A percentile compares a stretch with the other conserved stretches of the same genome.
These are phyloP conservation scores for Apiospora saccharicola DNA, from an alignment of 2,329 filamentous ascomycete species.

Conservation along the genomic window DNA sequence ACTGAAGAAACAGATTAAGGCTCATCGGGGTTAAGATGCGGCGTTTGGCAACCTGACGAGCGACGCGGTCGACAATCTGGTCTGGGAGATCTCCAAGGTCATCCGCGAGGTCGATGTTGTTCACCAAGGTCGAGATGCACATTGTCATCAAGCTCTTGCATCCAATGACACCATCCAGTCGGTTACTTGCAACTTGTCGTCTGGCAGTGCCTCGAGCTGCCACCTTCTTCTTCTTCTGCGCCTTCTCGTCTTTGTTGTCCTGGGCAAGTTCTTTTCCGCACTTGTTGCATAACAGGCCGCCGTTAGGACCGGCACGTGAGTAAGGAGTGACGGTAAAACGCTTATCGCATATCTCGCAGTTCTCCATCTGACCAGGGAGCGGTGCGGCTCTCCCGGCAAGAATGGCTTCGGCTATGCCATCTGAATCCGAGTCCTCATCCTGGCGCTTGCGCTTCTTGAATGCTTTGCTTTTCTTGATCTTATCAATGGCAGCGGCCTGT, in stretches of 20 bases:
- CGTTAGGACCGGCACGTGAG: constrained; percentile 80
- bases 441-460: constrained; percentile 61
- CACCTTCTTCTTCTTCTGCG: constrained; percentile 60
- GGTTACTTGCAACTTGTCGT: constrained; percentile 81
- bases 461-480: constrained; percentile 67
- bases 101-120: constrained; percentile 68
- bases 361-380: constrained; percentile 84
- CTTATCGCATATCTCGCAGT: constrained; percentile 85
- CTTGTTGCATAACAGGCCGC: constrained; percentile 82
- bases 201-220: constrained; percentile 63
- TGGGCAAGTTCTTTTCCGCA: constrained; percentile 80
- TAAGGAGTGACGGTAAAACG: constrained; percentile 94
- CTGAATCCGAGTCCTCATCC: constrained; percentile 50
- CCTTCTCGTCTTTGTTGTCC: constrained; percentile 65
- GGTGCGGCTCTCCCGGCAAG: constrained; percentile 58
- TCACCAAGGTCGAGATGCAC: constrained; percentile 68
- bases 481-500: constrained; percentile 63
- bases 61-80: constrained; percentile 64
- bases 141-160: constrained; percentile 72
- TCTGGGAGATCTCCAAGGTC: constrained; percentile 67
- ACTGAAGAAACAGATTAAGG: constrained; percentile 64
- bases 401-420: constrained; percentile 57
- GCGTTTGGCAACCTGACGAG: constrained; percentile 66
- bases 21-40: constrained; percentile 63
- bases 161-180: constrained; percentile 79